A percentile compares a stretch with the other conserved stretches of the same genome.
These are phyloP conservation scores for Andrographis paniculata DNA, from an alignment of 305 asterid species.

Conservation along the genomic window DNA sequence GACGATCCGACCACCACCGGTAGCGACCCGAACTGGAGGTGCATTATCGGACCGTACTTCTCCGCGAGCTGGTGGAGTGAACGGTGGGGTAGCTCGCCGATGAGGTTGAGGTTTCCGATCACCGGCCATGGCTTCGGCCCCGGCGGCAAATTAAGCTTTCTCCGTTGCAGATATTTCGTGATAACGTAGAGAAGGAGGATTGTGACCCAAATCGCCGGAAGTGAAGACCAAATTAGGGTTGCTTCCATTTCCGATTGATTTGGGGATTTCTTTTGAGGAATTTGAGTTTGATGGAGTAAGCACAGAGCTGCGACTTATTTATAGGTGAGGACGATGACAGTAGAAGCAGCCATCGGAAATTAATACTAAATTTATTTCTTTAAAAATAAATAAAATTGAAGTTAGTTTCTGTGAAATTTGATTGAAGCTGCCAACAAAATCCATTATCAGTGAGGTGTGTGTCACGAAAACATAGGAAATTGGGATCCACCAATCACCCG, in stretches of 20 bases:
- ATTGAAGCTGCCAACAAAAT: no score
- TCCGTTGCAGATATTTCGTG: slow-evolving; percentile 25
- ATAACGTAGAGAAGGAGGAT: slow-evolving; percentile 25
- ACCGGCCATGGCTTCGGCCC: slow-evolving; percentile 94
- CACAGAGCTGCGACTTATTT: no score
- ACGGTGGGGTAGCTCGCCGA: slow-evolving; percentile 68
- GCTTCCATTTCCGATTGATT: slow-evolving; percentile 25
- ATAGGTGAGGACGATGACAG: no score
- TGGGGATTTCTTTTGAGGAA: no score
- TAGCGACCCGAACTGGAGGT: slow-evolving; percentile 52
- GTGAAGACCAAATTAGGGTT: slow-evolving; percentile 19
- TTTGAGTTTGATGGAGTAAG: no score
- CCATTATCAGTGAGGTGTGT: no score
- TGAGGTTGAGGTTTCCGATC: slow-evolving; percentile 73
- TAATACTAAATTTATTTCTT: no score
- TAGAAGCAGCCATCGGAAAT: no score
- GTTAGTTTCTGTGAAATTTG: no score
- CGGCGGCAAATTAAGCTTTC: slow-evolving; percentile 49
- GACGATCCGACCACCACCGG: slow-evolving; percentile 83
- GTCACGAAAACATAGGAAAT: no score
- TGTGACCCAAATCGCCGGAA: slow-evolving; percentile 18
- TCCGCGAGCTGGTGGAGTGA: slow-evolving; percentile 58
- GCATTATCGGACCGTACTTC: slow-evolving; percentile 70
- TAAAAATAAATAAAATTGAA: no score
- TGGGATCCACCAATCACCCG: no score